Percentiles rank a stretch among this genome's conserved stretches.
Conservation (phyloP, 768 basidiomycete genomes). For the Suillus subluteus region DNA sequence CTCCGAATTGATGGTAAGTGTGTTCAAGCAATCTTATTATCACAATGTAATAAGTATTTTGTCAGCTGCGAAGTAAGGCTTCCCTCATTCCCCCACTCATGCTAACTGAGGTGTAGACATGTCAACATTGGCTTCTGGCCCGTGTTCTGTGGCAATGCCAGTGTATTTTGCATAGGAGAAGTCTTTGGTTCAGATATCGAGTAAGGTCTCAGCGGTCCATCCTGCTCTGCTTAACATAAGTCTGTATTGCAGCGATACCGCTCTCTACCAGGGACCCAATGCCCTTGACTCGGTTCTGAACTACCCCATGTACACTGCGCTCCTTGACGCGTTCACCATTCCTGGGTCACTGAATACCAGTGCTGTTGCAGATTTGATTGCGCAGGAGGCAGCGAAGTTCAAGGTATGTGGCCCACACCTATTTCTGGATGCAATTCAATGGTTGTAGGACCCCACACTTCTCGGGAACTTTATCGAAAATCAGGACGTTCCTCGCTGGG, state of each 20-base stretch:
- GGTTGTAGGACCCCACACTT: conserved; percentile 26
- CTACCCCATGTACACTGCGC: conserved; percentile 68
- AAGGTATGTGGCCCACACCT: conserved; percentile 32
- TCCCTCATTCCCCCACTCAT: not conserved
- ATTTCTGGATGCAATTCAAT: not conserved
- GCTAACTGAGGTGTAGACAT: conserved; percentile 47
- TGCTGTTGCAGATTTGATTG: conserved; percentile 54
- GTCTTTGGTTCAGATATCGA: conserved; percentile 59
- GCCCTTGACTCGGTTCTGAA: conserved; percentile 72
- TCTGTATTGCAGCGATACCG: conserved; percentile 46
- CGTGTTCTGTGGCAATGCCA: conserved; percentile 69
- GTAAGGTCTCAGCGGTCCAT: conserved; percentile 34
- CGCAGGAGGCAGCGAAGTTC: conserved; percentile 57
- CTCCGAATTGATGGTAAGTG: conserved; percentile 75
- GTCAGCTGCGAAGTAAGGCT: conserved; percentile 38
- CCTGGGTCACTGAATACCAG: conserved; percentile 69
- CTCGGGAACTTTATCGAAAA: conserved; percentile 84
- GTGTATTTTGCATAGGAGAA: conserved; percentile 87
- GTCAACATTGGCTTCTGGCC: conserved; percentile 80
- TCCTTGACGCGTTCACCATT: conserved; percentile 68
- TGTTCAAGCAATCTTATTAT: not conserved
- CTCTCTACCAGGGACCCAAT: conserved; percentile 63
- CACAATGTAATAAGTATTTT: conserved; percentile 3
- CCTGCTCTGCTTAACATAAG: conserved; percentile 11
- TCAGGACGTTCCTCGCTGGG: conserved; percentile 78